Conservation (phyloP, 805 yeast genomes). For the Saturnispora hagleri region DNA sequence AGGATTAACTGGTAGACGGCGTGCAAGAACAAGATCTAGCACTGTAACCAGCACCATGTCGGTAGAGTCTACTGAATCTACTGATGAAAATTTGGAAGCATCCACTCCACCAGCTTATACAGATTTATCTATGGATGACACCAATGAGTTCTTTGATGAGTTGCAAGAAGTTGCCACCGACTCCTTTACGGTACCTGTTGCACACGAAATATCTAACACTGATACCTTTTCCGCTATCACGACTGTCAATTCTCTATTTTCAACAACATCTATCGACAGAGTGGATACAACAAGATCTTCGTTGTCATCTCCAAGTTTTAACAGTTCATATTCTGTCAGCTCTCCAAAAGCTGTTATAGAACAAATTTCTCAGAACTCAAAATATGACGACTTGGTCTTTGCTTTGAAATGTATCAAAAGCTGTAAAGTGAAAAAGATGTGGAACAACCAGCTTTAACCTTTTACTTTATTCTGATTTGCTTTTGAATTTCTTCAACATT, state of each 20-base stretch:
- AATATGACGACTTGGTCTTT: constrained; percentile 21
- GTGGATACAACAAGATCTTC: background rate
- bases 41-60: constrained; percentile 6
- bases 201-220: background rate
- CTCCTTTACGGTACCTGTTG: constrained; percentile 2
- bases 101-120: constrained; percentile 4
- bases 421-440: constrained; percentile 12
- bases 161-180: constrained; percentile 4
- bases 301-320: background rate
- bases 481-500: background rate
- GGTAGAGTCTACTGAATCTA: background rate
- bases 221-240: background rate
- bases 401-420: constrained; percentile 23
- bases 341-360: background rate
- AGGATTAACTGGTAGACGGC: constrained; percentile 1
- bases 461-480: background rate
- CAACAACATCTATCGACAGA: background rate
- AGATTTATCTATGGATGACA: constrained; percentile 9
- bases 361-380: background rate
- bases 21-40: constrained; percentile 4
- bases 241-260: background rate
- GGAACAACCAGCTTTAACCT: background rate
- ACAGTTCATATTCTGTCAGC: background rate
- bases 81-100: background rate
- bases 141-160: background rate